phyloP scores from a whole-genome alignment of 805 yeast species.

The Lachancea sp. region DNA sequence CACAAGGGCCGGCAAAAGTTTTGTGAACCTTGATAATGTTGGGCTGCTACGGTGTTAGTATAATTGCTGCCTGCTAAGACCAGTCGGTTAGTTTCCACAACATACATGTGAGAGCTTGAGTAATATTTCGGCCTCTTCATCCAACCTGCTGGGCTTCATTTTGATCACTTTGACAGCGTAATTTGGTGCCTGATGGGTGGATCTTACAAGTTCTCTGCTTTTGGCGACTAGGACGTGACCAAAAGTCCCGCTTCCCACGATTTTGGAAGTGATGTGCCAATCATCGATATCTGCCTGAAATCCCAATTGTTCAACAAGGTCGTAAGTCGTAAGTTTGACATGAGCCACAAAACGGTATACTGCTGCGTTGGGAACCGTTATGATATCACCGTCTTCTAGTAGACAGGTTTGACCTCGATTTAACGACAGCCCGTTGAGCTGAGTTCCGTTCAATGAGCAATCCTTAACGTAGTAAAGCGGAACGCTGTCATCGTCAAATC shows the following conservation, averaged over 20 bases:
- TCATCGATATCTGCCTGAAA: constrained; percentile 21
- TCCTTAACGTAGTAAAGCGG: constrained; percentile 48
- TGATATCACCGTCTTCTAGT: constrained; percentile 35
- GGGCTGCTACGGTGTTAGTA: constrained; percentile 30
- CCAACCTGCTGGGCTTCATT: constrained; percentile 25
- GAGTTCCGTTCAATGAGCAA: constrained; percentile 46
- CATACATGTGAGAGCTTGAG: constrained; percentile 37
- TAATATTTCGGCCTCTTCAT: constrained; percentile 41
- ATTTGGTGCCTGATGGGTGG: constrained; percentile 24
- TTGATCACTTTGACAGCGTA: constrained; percentile 48
- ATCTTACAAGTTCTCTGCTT: background rate
- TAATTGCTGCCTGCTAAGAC: too few species aligned
- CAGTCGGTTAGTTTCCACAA: too few species aligned
- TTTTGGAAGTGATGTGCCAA: constrained; percentile 40
- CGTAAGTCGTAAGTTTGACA: constrained; percentile 9
- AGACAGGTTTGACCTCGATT: constrained; percentile 32
- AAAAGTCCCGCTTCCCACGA: constrained; percentile 52
- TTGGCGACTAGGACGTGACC: constrained; percentile 40
- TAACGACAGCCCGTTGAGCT: constrained; percentile 34
- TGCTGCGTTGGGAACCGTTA: constrained; percentile 34
- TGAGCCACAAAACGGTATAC: constrained; percentile 15
- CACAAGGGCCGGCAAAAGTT: constrained; percentile 22
- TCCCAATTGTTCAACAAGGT: constrained; percentile 18
- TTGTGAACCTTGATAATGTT: constrained; percentile 43
- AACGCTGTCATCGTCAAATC: constrained; percentile 43